Conservation (phyloP, 306 rosid genomes). For the Cucurbita ficifolia region DNA sequence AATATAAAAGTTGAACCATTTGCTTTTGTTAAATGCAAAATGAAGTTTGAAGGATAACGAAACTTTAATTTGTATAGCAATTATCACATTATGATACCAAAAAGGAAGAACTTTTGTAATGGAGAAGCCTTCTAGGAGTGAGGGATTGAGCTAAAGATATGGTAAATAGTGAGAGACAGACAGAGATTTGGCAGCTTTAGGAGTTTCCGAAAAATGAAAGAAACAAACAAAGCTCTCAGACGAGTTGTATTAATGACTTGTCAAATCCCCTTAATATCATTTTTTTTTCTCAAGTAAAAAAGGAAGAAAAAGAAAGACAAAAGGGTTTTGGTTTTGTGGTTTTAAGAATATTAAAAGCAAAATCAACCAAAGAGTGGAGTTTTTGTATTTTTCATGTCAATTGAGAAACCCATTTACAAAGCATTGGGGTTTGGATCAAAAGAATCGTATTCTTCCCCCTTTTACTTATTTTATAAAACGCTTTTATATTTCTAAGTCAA, state of each 20-base stretch:
- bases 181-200: constrained; percentile 39
- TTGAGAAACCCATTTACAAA: neutral
- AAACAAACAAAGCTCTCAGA: neutral
- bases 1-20: constrained; percentile 25
- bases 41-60: constrained; percentile 28
- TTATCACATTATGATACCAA: neutral
- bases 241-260: constrained; percentile 1
- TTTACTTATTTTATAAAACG: neutral
- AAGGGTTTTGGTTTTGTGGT: constrained; percentile 20
- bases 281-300: constrained; percentile 5
- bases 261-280: constrained; percentile 9
- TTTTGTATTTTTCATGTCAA: constrained; percentile 3
- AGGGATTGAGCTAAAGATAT: constrained; percentile 36
- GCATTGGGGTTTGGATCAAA: neutral
- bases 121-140: constrained; percentile 71
- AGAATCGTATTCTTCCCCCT: constrained; percentile 2
- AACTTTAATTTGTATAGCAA: constrained; percentile 18
- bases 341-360: constrained; percentile 18
- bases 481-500: no score
- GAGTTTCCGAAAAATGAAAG: neutral
- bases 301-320: constrained; percentile 6
- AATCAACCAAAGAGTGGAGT: neutral
- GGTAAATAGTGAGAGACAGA: constrained; percentile 31
- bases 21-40: constrained; percentile 4
- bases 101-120: constrained; percentile 44